Conservation (phyloP, 2,329 filamentous ascomycete species). For the Colletotrichum graminicola region DNA sequence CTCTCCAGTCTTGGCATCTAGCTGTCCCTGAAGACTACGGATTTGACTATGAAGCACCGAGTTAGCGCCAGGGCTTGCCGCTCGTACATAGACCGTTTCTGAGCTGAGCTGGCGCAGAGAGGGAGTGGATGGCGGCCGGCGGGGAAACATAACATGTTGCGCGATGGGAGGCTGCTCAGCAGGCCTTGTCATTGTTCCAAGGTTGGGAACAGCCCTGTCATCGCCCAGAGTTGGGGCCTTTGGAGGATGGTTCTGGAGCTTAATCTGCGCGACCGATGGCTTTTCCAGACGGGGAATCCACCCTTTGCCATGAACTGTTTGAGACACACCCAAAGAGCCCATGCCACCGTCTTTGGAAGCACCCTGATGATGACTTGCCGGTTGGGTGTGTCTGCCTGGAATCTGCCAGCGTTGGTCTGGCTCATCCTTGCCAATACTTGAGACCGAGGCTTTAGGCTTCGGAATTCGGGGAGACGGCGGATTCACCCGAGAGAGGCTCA, state of each 20-base stretch:
- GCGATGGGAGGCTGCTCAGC: slow-evolving; percentile 55
- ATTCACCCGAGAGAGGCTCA: slow-evolving; percentile 33
- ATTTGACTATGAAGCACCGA: slow-evolving; percentile 62
- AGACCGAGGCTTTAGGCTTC: slow-evolving; percentile 41
- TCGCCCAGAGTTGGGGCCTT: slow-evolving; percentile 28
- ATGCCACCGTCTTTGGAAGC: neutral
- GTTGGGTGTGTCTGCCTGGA: neutral
- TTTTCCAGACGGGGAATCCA: slow-evolving; percentile 40
- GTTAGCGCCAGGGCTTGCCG: slow-evolving; percentile 47
- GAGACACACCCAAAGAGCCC: neutral
- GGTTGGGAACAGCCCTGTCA: slow-evolving; percentile 45
- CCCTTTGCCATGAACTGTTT: slow-evolving; percentile 18
- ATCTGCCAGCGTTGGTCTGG: neutral
- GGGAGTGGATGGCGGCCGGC: slow-evolving; percentile 50
- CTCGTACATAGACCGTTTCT: slow-evolving; percentile 4
- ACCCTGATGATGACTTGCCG: neutral
- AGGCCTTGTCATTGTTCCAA: slow-evolving; percentile 55
- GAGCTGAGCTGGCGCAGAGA: slow-evolving; percentile 37
- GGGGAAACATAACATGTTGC: slow-evolving; percentile 52
- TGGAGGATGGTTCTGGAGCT: neutral
- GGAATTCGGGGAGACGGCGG: slow-evolving; percentile 43
- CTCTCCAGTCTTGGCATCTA: slow-evolving; percentile 62
- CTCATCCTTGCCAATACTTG: slow-evolving; percentile 41
- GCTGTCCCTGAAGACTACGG: slow-evolving; percentile 60
- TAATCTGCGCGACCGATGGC: neutral